phyloP scores from a whole-genome alignment of 2,329 filamentous ascomycete species.

The Ceratocystis colombiana region DNA sequence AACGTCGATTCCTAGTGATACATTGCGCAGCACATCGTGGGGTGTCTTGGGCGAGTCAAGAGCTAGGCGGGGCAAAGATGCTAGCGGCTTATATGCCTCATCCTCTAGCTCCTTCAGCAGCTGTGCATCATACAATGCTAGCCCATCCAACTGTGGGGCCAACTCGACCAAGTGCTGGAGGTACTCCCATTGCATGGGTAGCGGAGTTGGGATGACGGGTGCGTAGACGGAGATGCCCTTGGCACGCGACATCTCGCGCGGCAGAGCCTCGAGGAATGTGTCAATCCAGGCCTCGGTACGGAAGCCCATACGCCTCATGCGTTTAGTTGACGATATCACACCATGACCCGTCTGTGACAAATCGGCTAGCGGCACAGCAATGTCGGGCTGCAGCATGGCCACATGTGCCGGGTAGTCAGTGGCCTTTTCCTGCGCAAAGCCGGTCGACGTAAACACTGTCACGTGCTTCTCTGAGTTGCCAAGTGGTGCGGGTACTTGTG shows the following conservation, averaged over 20 bases:
- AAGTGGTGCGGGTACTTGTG: conserved; percentile 60
- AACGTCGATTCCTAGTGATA: conserved; percentile 69
- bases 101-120: conserved; percentile 53
- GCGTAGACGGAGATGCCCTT: conserved; percentile 45
- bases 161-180: conserved; percentile 60
- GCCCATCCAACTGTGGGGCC: conserved; percentile 47
- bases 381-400: conserved; percentile 61
- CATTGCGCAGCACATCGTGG: conserved; percentile 64
- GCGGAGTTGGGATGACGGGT: conserved; percentile 63
- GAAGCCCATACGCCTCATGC: conserved; percentile 73
- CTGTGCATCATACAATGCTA: conserved; percentile 69
- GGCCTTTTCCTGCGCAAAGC: conserved; percentile 62
- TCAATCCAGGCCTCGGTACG: conserved; percentile 74
- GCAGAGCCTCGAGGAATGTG: conserved; percentile 46
- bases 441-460: conserved; percentile 74
- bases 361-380: conserved; percentile 70
- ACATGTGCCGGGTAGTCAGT: conserved; percentile 59
- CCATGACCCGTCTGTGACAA: conserved; percentile 41
- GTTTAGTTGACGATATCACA: conserved; percentile 51
- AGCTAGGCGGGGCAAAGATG: conserved; percentile 59
- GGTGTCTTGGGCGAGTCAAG: conserved; percentile 61
- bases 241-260: conserved; percentile 29
- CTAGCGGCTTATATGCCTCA: conserved; percentile 39
- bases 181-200: conserved; percentile 69
- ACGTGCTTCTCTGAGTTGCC: conserved; percentile 62